Base-by-base conservation (phyloP, 2,329 filamentous ascomycete species). In the Ophiognomonia clavigignenti-juglandacearum region DNA sequence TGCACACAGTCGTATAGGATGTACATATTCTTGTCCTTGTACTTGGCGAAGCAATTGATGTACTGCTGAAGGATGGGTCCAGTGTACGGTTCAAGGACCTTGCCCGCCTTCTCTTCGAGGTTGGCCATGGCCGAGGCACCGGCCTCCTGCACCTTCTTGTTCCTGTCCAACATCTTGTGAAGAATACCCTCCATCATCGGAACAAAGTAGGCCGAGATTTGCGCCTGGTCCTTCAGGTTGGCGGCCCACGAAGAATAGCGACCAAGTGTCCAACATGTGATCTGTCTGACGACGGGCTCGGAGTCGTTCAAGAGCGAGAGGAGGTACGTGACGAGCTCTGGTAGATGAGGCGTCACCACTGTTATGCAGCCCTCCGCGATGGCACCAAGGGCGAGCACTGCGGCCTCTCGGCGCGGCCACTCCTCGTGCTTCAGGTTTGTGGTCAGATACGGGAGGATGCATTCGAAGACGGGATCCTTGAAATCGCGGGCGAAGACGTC, bases 21-120 rank as follows among this genome's bases (percentile, higher is more conserved):
- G 71, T 95, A 96, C 82, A 97, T 96, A 71, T 98, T 98, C 60
- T 89, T 85, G 67, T 97, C 92, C 75, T 98, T 97, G 80, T 97
- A 98, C 67, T 87, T 90, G 44, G 75, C 79, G 67, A 98, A 98
- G 66, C 93, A 98, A 51, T 79, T 76, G 43, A 96, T 90, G 60
- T 92, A 97, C 63, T 97, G 93, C 52, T 84, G 85, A 44, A 97
- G 81, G 58, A 98, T 97, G 22, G 91, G 88, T 23, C 85, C 78
- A 59, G 88, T 91, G 68, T 96, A 98, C 0, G 88, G 88, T 54
- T 85, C 82, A 35, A 98, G 71, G 52, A 84, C 78, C 53, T 82
- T 82, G 49, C 88, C 88, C 0, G 93, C 88, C 65, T 95, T 95
- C 64, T 97, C 93, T 65, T 97, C 93, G 8, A 98, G 77, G 59